Percentiles rank a stretch among this genome's conserved stretches.
Conservation (phyloP, 805 yeast genomes). For the Teunomyces tritomae region DNA sequence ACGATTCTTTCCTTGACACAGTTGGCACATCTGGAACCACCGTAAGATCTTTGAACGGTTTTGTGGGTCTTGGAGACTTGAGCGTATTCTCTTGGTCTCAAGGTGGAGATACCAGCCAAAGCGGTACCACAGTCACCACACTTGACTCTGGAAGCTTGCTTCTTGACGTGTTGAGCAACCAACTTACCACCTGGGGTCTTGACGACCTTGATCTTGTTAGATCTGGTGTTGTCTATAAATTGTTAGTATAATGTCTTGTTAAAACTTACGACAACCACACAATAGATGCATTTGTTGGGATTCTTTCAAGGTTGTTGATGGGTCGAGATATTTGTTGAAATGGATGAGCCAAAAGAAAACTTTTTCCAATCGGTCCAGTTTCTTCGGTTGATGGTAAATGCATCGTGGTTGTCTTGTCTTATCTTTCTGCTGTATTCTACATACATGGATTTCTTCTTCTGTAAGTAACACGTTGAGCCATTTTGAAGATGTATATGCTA, state of each 20-base stretch:
- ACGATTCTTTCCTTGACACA: constrained; percentile 99
- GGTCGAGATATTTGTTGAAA: background rate
- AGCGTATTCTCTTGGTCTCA: constrained; percentile 99
- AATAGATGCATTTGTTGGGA: no score
- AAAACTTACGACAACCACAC: background rate
- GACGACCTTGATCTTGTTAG: constrained; percentile 99
- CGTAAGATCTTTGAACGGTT: constrained; percentile 99
- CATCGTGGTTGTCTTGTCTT: background rate
- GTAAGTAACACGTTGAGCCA: constrained; percentile 99
- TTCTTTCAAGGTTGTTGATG: background rate
- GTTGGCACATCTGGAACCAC: constrained; percentile 98
- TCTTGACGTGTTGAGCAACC: constrained; percentile 96
- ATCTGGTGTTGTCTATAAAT: constrained; percentile 91
- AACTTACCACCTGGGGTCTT: constrained; percentile 99
- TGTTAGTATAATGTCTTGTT: constrained; percentile 28
- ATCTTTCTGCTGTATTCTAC: constrained; percentile 14
- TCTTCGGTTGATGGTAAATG: background rate
- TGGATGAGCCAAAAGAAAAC: background rate
- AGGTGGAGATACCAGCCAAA: constrained; percentile 84
- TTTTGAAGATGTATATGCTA: constrained; percentile 42
- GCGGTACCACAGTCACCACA: constrained; percentile 86
- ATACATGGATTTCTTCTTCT: constrained; percentile 96
- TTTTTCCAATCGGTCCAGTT: background rate
- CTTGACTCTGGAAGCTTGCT: constrained; percentile 81
- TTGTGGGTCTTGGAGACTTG: constrained; percentile 92